Base-by-base conservation (phyloP, 371 early-diverging fungal genomes). In the Mucor sp. region DNA sequence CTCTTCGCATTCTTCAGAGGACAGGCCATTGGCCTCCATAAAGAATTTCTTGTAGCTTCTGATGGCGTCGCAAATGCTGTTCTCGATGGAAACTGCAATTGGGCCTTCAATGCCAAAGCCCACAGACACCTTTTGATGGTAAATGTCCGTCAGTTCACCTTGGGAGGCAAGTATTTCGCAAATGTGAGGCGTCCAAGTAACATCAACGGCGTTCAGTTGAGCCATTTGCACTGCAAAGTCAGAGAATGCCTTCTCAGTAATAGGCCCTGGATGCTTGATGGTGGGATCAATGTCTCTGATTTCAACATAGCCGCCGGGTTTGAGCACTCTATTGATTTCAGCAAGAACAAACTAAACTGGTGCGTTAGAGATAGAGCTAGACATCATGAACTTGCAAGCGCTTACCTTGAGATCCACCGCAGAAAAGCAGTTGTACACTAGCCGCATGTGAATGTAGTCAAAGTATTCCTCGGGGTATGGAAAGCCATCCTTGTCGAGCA, bases 291-390 rank as follows among this genome's bases (percentile, higher is more conserved):
- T 73, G 53, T 87, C 88, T 25, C 85, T 77, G 19, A 85, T 64
- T 65, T 87, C 85, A 25, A 87, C 66, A 65, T 75, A 83, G 3
- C 85, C 85, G 28, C 86, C 86, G 23, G 88, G 88, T 55, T 87
- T 87, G 11, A 87, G 58, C 0, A 85, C 75, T 12, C 87, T 70
- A 41, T 66, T 33, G 14, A 76, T 75, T 30, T 71, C 71, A 30
- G 55, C 63, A 9, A 77, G 47, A 12, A 74, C 61, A 56, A 57
- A 62, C 74, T 69, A 65, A 23, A 25, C 53, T 33, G 47, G 30
- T 23, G n/a, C 14, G 37, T 37, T 37, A 37, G 12, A 37, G 14
- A 37, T 11, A 14, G 14, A 37, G 37, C 37, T 37, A 37, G 14
- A 41, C 17, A 19, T 8, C 14, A 33, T 23, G 9, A 32, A n/a